Evolutionary conservation across 106 monocot species (phyloP), one percentile per base, ranked within the genome.

Genomic region (Apostasia shenzhenica): DNA sequence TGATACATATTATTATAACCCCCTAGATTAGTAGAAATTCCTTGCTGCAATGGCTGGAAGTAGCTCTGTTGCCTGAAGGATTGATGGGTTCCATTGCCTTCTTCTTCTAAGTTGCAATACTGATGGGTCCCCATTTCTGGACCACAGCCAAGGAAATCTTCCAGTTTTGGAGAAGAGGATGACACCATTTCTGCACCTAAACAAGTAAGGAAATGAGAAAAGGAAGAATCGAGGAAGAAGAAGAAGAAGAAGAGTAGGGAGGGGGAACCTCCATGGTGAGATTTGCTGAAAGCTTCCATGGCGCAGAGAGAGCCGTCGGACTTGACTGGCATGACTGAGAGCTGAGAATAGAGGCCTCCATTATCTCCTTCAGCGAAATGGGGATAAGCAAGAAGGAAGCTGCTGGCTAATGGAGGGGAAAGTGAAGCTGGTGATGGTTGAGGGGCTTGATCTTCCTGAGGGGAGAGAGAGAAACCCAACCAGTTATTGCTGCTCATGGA

Each of bases 301-400:
- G 87, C 69, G 81, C 97, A 97, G 45, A 97, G 92, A 70, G 97
- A 89, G 10, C 97, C 97, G 80, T 99, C 92, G 67, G 97, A 99
- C 67, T 89, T 99, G 57, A 99, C 74, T 5, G 97, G 97, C 89
- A 93, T 86, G 63, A 79, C 76, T 44, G 61, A 48, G 40, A 90
- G 45, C 43, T 87, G 84, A 11, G 90, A 75, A 63, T 82, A 90
- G 61, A 83, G 77, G 0, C 57, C 72, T 8, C 72, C 80, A 61
- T 84, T 78, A 1, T 80, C 82, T 26, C 75, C 84, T 43, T 87
- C 89, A 62, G 71, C 73, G 14, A 81, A 52, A 42, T 75, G 75
- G 58, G 79, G 71, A 66, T 78, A 73, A 61, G 91, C 74, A 37
- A 86, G 77, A 67, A 86, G 74, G 78, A 91, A 78, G 80, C 75